phyloP scores from a whole-genome alignment of 208 protist species.

The Wallacemonas sp. region DNA sequence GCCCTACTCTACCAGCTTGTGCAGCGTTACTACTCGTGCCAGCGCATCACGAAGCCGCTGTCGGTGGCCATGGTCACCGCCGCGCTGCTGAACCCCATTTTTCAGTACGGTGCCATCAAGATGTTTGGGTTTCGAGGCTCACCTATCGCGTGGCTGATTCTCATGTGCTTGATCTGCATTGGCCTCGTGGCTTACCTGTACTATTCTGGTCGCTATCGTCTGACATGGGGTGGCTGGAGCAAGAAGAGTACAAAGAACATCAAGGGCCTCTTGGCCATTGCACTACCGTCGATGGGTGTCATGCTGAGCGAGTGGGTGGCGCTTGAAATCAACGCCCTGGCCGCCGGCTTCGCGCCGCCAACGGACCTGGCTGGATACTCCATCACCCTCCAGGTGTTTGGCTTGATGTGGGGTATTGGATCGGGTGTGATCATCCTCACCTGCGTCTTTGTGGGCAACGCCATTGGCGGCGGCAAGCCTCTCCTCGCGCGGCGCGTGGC shows the following conservation, averaged over 20 bases:
- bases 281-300: conserved; percentile 84
- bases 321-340: conserved; percentile 74
- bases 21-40: conserved; percentile 85
- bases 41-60: conserved; percentile 72
- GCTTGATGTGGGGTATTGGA: conserved; percentile 70
- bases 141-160: conserved; percentile 72
- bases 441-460: conserved; percentile 82
- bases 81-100: conserved; percentile 59
- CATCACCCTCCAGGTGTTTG: conserved; percentile 79
- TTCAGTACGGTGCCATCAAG: conserved; percentile 66
- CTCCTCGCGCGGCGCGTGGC: conserved; percentile 63
- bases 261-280: conserved; percentile 47
- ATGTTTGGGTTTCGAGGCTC: conserved; percentile 77
- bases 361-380: conserved; percentile 77
- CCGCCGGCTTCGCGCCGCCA: conserved; percentile 54
- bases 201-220: conserved; percentile 54
- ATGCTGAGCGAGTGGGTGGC: conserved; percentile 88
- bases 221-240: conserved; percentile 79
- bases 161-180: conserved; percentile 51
- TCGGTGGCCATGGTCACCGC: conserved; percentile 60
- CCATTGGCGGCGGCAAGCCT: conserved; percentile 69
- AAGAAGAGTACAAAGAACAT: conserved; percentile 51
- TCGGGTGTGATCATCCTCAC: conserved; percentile 74
- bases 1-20: conserved; percentile 66
- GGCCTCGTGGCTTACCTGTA: conserved; percentile 53